Base-by-base conservation (phyloP, 306 rosid genomes). In the Prunus mongolica region DNA sequence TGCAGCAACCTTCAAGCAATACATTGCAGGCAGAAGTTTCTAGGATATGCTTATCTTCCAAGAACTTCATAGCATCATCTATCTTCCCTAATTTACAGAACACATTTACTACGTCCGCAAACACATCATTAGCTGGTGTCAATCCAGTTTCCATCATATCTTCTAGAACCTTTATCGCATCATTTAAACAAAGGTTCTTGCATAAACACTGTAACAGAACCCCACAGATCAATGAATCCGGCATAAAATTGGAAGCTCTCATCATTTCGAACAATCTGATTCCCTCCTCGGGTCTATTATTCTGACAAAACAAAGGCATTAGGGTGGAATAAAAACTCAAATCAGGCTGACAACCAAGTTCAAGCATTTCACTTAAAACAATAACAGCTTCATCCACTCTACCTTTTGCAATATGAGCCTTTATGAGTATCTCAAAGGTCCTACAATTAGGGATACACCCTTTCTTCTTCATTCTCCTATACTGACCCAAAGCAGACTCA, bases 401-500 rank as follows among this genome's bases (percentile, higher is more conserved):
- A 77, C 70, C 67, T 69, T 76, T 85, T 3, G 79, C 86, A 32
- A 89, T 24, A 51, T 90, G 86, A 60, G 89, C 87, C 82, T 81
- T 84, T 34, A 92, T 65, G 65, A 90, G 76, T 67, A 90, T 76
- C 88, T 90, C 96, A 84, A 85, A 92, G 30, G 91, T 87, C 83
- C 79, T 87, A 71, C 82, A 74, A 78, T 95, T 88, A 7, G 98
- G 96, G 79, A 65, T 76, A 72, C 97, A 89, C 46, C 96, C 90
- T 80, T 95, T 92, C 83, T 86, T 86, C 54, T 70, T 74, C 90
- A 95, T 90, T 77, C 93, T 95, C 81, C 89, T 84, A 79, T 85
- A 95, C 76, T 95, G 98, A 81, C 87, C 83, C 86, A 95, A 69
- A 79, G 97, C 98, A 55, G 82, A 74, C 49, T 90, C 87, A 76